Evolutionary conservation across 768 basidiomycete genomes (phyloP).

Genomic region (Peribolospora baueri): DNA sequence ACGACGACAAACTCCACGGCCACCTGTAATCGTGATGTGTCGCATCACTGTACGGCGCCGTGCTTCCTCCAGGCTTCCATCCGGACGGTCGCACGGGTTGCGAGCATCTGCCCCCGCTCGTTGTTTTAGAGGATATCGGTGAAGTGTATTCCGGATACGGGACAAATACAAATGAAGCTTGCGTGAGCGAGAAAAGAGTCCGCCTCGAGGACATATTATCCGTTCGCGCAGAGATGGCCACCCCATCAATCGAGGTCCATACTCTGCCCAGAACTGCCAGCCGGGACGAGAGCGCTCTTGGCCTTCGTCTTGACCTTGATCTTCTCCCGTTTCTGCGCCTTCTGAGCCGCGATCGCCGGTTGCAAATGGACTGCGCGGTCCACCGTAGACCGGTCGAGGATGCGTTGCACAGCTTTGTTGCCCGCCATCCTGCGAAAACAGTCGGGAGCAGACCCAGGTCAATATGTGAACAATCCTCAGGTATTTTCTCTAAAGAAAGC

Average conservation of each 20-base stretch:
- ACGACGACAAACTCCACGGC: too few relatives aligned
- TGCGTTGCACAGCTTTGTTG: constrained; percentile 7
- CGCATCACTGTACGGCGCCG: too few relatives aligned
- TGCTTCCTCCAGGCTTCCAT: too few relatives aligned
- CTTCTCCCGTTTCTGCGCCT: constrained; percentile 6
- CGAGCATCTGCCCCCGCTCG: too few relatives aligned
- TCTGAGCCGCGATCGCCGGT: not conserved
- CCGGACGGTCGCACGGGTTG: too few relatives aligned
- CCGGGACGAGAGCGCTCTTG: not conserved
- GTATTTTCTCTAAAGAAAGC: not conserved
- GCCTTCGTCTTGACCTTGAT: constrained; percentile 10
- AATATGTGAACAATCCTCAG: not conserved
- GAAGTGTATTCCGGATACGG: too few relatives aligned
- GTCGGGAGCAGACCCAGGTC: not conserved
- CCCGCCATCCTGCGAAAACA: constrained; percentile 10
- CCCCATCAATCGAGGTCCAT: not conserved
- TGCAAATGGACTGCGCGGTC: constrained; percentile 4
- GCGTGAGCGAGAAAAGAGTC: not conserved
- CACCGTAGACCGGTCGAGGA: constrained; percentile 8
- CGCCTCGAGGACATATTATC: not conserved
- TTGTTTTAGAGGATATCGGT: too few relatives aligned
- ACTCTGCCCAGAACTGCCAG: not conserved
- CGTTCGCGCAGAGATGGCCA: not conserved
- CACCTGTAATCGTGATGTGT: too few relatives aligned
- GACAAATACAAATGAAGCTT: too few relatives aligned